Evolutionary conservation across 192 early-diverging fungal species (phyloP).

Genomic region (Radiomyces spectabilis): DNA sequence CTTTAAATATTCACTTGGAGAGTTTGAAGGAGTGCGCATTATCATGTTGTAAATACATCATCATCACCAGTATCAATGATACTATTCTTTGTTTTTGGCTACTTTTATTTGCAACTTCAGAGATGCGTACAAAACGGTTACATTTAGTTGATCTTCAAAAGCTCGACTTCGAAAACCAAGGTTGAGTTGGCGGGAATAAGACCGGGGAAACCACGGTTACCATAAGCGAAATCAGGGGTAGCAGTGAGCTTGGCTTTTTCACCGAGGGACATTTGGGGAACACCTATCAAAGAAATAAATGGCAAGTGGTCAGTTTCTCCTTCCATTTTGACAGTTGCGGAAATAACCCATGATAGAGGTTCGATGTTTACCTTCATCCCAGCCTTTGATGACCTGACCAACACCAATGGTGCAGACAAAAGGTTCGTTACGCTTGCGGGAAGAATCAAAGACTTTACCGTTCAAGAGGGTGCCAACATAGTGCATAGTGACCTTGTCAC

Average conservation of each 20-base stretch:
- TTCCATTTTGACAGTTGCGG: background rate
- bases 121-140: no score
- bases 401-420: conserved; percentile 88
- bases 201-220: conserved; percentile 26
- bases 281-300: conserved; percentile 58
- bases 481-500: conserved; percentile 67
- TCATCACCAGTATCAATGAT: no score
- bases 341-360: background rate
- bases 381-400: conserved; percentile 83
- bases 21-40: conserved; percentile 35
- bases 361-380: conserved; percentile 41
- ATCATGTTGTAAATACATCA: conserved; percentile 41
- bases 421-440: conserved; percentile 73
- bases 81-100: no score
- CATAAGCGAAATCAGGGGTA: conserved; percentile 65
- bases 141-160: conserved; percentile 23
- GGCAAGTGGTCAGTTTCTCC: background rate
- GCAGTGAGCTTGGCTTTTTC: conserved; percentile 81
- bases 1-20: conserved; percentile 28
- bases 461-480: conserved; percentile 51
- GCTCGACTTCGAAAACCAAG: conserved; percentile 28
- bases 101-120: no score
- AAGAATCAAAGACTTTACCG: conserved; percentile 85
- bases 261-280: conserved; percentile 90
- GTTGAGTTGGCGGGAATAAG: conserved; percentile 29